phyloP scores from a whole-genome alignment of 2,329 filamentous ascomycete genomes.

The Nigrospora osmanthi region DNA sequence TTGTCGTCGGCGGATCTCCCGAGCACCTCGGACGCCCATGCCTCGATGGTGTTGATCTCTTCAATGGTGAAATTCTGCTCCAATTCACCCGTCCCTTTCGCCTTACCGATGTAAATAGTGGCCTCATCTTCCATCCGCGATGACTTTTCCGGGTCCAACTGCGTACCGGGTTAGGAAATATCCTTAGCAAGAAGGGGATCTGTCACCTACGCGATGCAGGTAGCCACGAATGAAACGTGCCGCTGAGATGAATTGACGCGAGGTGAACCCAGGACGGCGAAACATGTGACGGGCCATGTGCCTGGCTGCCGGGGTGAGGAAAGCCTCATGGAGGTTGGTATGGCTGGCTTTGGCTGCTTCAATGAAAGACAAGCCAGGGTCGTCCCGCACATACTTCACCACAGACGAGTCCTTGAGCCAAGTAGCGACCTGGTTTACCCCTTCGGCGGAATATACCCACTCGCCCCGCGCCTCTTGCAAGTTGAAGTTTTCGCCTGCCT shows the following conservation, averaged over 20 bases:
- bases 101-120: constrained; percentile 5
- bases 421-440: constrained; percentile 13
- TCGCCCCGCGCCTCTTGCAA: constrained; percentile 14
- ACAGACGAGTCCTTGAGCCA: constrained; percentile 20
- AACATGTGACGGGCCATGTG: constrained; percentile 19
- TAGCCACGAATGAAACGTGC: constrained; percentile 19
- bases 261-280: constrained; percentile 16
- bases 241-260: constrained; percentile 17
- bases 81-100: constrained; percentile 7
- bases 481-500: constrained; percentile 10
- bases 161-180: constrained; percentile 6
- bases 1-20: constrained; percentile 9
- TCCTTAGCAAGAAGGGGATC: not conserved
- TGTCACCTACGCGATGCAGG: constrained; percentile 15
- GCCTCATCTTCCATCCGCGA: constrained; percentile 13
- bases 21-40: constrained; percentile 13
- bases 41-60: constrained; percentile 14
- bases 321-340: constrained; percentile 12
- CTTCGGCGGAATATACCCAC: constrained; percentile 18
- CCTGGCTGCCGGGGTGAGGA: constrained; percentile 14
- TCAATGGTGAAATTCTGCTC: constrained; percentile 12
- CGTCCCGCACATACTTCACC: constrained; percentile 10
- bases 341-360: constrained; percentile 10
- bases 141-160: constrained; percentile 15
- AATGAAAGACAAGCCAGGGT: constrained; percentile 9